These are phyloP conservation scores for Ophiostoma sp. DNA, from an alignment of 2,329 filamentous ascomycete species.

Conservation along the genomic window DNA sequence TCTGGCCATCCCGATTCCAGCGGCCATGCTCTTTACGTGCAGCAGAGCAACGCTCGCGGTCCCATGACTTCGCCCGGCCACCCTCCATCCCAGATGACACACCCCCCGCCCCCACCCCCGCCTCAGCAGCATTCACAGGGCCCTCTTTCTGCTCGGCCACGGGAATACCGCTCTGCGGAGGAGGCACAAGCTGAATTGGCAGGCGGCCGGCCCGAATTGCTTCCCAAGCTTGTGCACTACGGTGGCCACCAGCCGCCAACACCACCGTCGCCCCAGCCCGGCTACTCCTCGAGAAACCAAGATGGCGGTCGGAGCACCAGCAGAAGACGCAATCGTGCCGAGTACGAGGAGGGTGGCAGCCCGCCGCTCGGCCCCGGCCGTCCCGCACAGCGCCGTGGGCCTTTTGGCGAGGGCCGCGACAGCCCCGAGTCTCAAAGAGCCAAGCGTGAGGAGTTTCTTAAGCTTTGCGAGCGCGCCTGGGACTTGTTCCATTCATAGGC, in stretches of 20 bases:
- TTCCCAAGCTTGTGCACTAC: slow-evolving; percentile 94
- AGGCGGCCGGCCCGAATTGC: slow-evolving; percentile 83
- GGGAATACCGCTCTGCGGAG: slow-evolving; percentile 93
- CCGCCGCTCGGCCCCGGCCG: slow-evolving; percentile 76
- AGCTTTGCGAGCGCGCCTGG: slow-evolving; percentile 84
- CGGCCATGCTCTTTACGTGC: slow-evolving; percentile 50
- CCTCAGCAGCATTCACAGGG: slow-evolving; percentile 39
- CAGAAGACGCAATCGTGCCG: slow-evolving; percentile 73
- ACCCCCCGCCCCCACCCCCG: slow-evolving; percentile 19
- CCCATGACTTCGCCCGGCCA: slow-evolving; percentile 75
- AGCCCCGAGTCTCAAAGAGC: slow-evolving; percentile 74
- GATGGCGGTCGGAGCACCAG: slow-evolving; percentile 53
- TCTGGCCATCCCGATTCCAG: slow-evolving; percentile 55
- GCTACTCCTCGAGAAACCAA: slow-evolving; percentile 35
- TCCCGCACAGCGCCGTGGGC: slow-evolving; percentile 55
- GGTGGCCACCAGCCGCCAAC: slow-evolving; percentile 89
- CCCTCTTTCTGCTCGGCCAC: slow-evolving; percentile 57
- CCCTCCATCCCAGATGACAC: slow-evolving; percentile 45
- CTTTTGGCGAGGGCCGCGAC: slow-evolving; percentile 76
- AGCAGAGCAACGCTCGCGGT: slow-evolving; percentile 60
- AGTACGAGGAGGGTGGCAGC: slow-evolving; percentile 89
- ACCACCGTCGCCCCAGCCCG: slow-evolving; percentile 71
- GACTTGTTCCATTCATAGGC: slow-evolving; percentile 85
- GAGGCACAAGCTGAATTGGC: slow-evolving; percentile 88
- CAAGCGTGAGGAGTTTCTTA: slow-evolving; percentile 91